phyloP scores from a whole-genome alignment of 257 asterid genomes.

The Solanum sitiens region DNA sequence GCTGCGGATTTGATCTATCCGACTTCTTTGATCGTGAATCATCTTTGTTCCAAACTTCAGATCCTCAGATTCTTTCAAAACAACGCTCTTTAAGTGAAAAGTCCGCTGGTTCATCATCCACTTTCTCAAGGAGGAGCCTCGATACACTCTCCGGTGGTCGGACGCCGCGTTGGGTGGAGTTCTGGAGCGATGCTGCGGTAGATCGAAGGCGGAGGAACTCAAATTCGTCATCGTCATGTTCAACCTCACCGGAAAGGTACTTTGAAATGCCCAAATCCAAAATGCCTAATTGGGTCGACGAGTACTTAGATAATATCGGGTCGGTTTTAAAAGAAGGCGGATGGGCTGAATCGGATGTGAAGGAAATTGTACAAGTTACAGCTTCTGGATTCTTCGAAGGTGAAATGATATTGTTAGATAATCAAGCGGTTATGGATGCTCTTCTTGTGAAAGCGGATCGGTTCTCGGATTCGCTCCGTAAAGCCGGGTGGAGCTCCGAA shows the following conservation, averaged over 20 bases:
- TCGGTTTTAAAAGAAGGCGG: slow-evolving; percentile 74
- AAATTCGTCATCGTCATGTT: slow-evolving; percentile 56
- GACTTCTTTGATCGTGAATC: slow-evolving; percentile 88
- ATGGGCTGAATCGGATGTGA: slow-evolving; percentile 87
- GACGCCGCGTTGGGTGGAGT: slow-evolving; percentile 94
- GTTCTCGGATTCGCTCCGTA: slow-evolving; percentile 71
- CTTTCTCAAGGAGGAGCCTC: slow-evolving; percentile 46
- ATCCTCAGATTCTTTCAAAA: slow-evolving; percentile 16
- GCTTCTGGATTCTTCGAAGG: slow-evolving; percentile 82
- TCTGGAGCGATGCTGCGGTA: slow-evolving; percentile 95
- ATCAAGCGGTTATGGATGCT: slow-evolving; percentile 78
- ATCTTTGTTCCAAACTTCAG: slow-evolving; percentile 25
- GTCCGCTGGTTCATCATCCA: slow-evolving; percentile 32
- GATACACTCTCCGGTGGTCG: slow-evolving; percentile 32
- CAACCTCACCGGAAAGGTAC: slow-evolving; percentile 82
- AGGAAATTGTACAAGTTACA: slow-evolving; percentile 67
- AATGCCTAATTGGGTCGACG: slow-evolving; percentile 80
- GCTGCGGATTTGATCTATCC: slow-evolving; percentile 79
- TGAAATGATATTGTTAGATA: slow-evolving; percentile 78
- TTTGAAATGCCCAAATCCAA: slow-evolving; percentile 54
- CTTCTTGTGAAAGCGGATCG: slow-evolving; percentile 80
- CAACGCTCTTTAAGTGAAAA: slow-evolving; percentile 35
- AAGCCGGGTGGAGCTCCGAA: slow-evolving; percentile 95
- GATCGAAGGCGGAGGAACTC: slow-evolving; percentile 70
- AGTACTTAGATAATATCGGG: slow-evolving; percentile 69